Conservation (phyloP, 2,329 filamentous ascomycete species). For the Chaetothyriales sp. region DNA sequence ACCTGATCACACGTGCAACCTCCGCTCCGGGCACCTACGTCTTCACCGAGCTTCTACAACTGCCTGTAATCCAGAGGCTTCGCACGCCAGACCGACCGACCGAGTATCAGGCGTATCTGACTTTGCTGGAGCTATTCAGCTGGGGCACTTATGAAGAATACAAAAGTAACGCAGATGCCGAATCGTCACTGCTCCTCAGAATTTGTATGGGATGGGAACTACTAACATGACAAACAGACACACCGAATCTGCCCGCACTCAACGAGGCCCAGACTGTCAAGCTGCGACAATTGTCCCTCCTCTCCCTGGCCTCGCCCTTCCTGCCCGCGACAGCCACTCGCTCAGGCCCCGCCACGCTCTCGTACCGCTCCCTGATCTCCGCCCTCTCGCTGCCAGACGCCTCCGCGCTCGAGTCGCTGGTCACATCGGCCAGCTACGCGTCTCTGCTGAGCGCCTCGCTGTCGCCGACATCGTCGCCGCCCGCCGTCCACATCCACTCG, state of each 20-base stretch:
- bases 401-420: constrained; percentile 65
- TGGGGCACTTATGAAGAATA: constrained; percentile 81
- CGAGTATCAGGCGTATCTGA: constrained; percentile 50
- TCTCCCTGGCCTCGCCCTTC: constrained; percentile 52
- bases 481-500: constrained; percentile 60
- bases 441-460: constrained; percentile 70
- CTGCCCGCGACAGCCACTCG: constrained; percentile 2
- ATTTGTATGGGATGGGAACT: no score
- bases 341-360: constrained; percentile 43
- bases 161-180: no score
- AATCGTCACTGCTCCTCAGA: no score
- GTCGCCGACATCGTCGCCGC: constrained; percentile 67
- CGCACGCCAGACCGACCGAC: constrained; percentile 35
- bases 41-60: constrained; percentile 82
- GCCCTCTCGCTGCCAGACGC: constrained; percentile 51
- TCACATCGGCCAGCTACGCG: constrained; percentile 77
- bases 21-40: constrained; percentile 80
- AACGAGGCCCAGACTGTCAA: constrained; percentile 62
- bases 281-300: constrained; percentile 76
- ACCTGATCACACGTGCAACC: constrained; percentile 75
- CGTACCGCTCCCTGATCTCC: constrained; percentile 53
- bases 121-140: constrained; percentile 73
- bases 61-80: constrained; percentile 63
- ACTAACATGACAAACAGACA: constrained; percentile 23
- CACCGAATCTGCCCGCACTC: constrained; percentile 52